phyloP scores from a whole-genome alignment of 2,329 filamentous ascomycete genomes.

The Biscogniauxia mediterranea region DNA sequence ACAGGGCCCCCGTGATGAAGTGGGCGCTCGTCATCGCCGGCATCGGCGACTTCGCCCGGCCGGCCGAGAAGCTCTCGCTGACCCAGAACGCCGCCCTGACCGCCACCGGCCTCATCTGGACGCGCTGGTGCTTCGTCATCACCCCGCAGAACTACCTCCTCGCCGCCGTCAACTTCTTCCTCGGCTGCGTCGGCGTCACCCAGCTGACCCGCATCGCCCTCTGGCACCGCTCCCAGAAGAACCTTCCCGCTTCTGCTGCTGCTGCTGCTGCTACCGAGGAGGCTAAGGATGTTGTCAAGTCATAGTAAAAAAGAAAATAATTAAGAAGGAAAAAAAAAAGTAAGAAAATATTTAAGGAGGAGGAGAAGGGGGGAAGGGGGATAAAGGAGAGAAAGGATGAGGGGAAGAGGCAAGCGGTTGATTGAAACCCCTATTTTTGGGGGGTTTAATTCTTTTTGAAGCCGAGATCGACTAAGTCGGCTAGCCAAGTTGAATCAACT shows the following conservation, averaged over 20 bases:
- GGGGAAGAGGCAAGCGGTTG: too few relatives aligned
- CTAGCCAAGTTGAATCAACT: too few relatives aligned
- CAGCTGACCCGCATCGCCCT: constrained; percentile 76
- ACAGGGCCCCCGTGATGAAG: constrained; percentile 94
- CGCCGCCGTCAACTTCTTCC: constrained; percentile 97
- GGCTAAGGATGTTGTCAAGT: constrained; percentile 14
- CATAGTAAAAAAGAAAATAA: neutral
- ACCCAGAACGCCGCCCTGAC: constrained; percentile 90
- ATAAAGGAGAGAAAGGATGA: too few relatives aligned
- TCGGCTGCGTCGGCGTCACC: constrained; percentile 80
- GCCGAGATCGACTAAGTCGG: too few relatives aligned
- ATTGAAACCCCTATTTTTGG: too few relatives aligned
- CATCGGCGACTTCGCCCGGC: constrained; percentile 86
- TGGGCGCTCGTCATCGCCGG: constrained; percentile 93
- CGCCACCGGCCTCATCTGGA: constrained; percentile 94
- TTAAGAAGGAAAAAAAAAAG: constrained; percentile 10
- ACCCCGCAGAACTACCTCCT: constrained; percentile 92
- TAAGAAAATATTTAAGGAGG: too few relatives aligned
- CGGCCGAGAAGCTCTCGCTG: constrained; percentile 87
- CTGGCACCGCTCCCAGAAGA: constrained; percentile 62
- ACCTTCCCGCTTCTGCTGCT: constrained; percentile 39
- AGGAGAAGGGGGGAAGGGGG: too few relatives aligned
- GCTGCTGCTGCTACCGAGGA: constrained; percentile 41
- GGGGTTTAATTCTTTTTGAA: too few relatives aligned
- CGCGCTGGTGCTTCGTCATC: constrained; percentile 97